These are phyloP conservation scores for Flaveria bidentis DNA, from an alignment of 129 eudicot species.

Conservation along the genomic window DNA sequence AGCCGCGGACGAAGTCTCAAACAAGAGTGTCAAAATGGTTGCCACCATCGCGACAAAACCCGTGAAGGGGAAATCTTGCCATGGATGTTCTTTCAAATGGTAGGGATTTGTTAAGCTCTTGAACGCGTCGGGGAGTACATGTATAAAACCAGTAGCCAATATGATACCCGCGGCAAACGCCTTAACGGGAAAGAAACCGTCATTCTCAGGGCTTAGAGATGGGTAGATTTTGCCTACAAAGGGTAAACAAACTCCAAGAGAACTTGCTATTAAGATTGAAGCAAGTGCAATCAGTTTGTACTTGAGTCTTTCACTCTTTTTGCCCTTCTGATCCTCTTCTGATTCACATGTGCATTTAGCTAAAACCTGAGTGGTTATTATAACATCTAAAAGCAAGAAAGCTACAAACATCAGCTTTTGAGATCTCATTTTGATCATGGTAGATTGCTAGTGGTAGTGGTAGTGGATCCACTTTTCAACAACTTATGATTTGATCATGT, in stretches of 20 bases:
- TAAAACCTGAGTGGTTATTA: constrained; percentile 15
- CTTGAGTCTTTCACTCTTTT: constrained; percentile 39
- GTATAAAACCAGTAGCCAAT: constrained; percentile 52
- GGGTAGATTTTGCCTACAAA: constrained; percentile 36
- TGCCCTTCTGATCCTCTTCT: background rate
- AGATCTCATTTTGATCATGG: constrained; percentile 7
- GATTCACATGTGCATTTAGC: constrained; percentile 42
- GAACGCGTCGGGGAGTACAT: constrained; percentile 57
- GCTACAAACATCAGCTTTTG: constrained; percentile 24
- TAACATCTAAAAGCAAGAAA: background rate
- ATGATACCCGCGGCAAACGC: constrained; percentile 61
- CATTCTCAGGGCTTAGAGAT: constrained; percentile 38
- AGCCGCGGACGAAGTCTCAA: constrained; percentile 45
- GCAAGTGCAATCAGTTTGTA: constrained; percentile 47
- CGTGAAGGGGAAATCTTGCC: constrained; percentile 48
- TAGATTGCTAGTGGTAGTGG: no score
- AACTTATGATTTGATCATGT: background rate
- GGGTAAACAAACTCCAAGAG: constrained; percentile 43
- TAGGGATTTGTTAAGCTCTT: constrained; percentile 33
- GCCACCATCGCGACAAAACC: constrained; percentile 53
- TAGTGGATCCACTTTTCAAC: background rate
- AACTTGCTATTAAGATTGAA: constrained; percentile 40
- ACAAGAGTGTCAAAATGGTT: constrained; percentile 40
- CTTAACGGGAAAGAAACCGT: constrained; percentile 42
- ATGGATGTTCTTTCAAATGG: constrained; percentile 35